phyloP scores from a whole-genome alignment of 768 basidiomycete genomes.

The Stropharia rugosoannulata region DNA sequence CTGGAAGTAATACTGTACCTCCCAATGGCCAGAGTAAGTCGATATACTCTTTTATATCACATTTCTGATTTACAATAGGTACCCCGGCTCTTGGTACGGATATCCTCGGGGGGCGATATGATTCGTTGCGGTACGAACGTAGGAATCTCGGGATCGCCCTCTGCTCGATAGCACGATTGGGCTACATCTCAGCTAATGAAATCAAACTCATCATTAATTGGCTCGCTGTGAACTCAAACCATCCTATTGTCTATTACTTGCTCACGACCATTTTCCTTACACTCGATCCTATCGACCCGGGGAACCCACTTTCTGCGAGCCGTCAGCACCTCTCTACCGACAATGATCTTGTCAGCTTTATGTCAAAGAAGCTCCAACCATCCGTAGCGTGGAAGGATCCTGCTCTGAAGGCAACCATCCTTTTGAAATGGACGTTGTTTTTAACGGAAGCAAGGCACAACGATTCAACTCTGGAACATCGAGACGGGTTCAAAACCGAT shows the following conservation, averaged over 20 bases:
- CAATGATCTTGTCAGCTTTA: slow-evolving; percentile 45
- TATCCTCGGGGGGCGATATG: slow-evolving; percentile 64
- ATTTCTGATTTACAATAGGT: slow-evolving; percentile 26
- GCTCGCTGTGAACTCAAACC: slow-evolving; percentile 63
- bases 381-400: slow-evolving; percentile 64
- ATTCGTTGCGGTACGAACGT: slow-evolving; percentile 75
- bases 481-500: slow-evolving; percentile 68
- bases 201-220: slow-evolving; percentile 68
- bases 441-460: slow-evolving; percentile 73
- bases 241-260: slow-evolving; percentile 68
- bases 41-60: background rate
- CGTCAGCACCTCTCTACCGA: slow-evolving; percentile 52
- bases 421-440: slow-evolving; percentile 90
- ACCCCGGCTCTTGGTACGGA: slow-evolving; percentile 59
- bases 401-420: slow-evolving; percentile 67
- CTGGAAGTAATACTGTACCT: slow-evolving; percentile 56
- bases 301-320: slow-evolving; percentile 38
- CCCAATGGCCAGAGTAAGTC: slow-evolving; percentile 55
- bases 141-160: slow-evolving; percentile 64
- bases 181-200: slow-evolving; percentile 58
- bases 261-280: slow-evolving; percentile 63
- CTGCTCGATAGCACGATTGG: slow-evolving; percentile 61
- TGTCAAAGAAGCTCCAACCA: slow-evolving; percentile 57
- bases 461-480: slow-evolving; percentile 62
- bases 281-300: slow-evolving; percentile 66